Conservation (phyloP, 768 basidiomycete species). For the Amanita thiersii region DNA sequence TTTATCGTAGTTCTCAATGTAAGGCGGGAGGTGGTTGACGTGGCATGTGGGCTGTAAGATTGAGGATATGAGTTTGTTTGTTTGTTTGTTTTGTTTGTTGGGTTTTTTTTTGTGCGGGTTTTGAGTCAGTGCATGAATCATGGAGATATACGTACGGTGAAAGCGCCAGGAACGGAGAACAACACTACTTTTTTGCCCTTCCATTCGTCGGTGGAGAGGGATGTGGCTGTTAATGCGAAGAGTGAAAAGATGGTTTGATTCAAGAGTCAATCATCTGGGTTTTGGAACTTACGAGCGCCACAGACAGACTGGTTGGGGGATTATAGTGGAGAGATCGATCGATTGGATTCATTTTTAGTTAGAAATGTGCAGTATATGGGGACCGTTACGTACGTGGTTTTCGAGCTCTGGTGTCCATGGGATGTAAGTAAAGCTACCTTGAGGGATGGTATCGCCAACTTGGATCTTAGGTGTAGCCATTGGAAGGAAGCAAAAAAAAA, state of each 20-base stretch:
- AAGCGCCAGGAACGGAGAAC: slow-evolving; percentile 73
- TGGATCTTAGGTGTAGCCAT: slow-evolving; percentile 27
- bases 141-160: slow-evolving; percentile 49
- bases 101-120: no score
- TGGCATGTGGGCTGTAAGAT: slow-evolving; percentile 58
- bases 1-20: slow-evolving; percentile 60
- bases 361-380: no score
- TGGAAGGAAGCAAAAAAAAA: background rate
- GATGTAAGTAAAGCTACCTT: slow-evolving; percentile 39
- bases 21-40: slow-evolving; percentile 52
- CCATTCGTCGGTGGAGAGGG: slow-evolving; percentile 55
- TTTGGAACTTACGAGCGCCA: slow-evolving; percentile 48
- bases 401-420: slow-evolving; percentile 59
- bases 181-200: slow-evolving; percentile 79
- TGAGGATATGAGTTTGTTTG: slow-evolving; percentile 29
- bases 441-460: slow-evolving; percentile 30
- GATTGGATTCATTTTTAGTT: slow-evolving; percentile 1
- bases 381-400: slow-evolving; percentile 34
- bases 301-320: slow-evolving; percentile 40
- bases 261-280: background rate
- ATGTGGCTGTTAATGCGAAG: slow-evolving; percentile 29
- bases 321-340: slow-evolving; percentile 7
- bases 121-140: no score
- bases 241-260: background rate
- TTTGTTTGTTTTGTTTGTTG: no score